Evolutionary conservation across 2,329 filamentous ascomycete genomes (phyloP), one percentile per base, ranked within the genome.

Genomic region (Delphinella strobiligena): DNA sequence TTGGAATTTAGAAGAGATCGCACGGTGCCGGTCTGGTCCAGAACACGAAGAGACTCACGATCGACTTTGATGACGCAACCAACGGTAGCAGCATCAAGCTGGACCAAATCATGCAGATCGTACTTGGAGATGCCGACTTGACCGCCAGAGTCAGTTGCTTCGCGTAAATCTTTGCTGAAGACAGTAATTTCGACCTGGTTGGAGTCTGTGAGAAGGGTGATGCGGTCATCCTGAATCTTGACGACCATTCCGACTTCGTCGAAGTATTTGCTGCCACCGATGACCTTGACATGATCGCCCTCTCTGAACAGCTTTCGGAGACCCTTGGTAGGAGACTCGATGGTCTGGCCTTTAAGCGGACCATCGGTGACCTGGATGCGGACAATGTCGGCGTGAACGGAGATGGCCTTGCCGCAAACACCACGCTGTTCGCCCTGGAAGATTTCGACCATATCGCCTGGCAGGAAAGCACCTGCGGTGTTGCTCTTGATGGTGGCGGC

Each of bases 221-320:
- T 87, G 30, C 84, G 80, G 58, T 98, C 91, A 44, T 93, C 86
- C 36, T 78, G 81, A 49, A 95, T 91, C 59, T 86, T 85, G 48
- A 96, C 87, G 37, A 98, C 88, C 75, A 95, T 93, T 61, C 91
- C 91, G 33, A 96, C 82, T 63, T 98, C 91, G 51, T 95, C 91
- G 40, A 84, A 78, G 60, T 88, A 96, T 51, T 86, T 82, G 64
- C 88, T 94, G 30, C 88, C 89, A 40, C 91, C 89, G 56, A 95
- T 93, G 50, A 98, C 91, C 67, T 96, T 96, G 67, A 98, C 91
- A 56, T 98, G 91, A 54, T 98, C 91, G 68, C 91, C 91, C 46
- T 88, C 74, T 48, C 75, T 78, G 72, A 98, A 98, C 19, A 85
- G 76, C 63, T 98, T 98, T 42, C 91, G 83, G 18, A 98, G 71